These are phyloP conservation scores for Leccinum insolens DNA, from an alignment of 1,284 basidiomycete genomes.

Conservation along the genomic window DNA sequence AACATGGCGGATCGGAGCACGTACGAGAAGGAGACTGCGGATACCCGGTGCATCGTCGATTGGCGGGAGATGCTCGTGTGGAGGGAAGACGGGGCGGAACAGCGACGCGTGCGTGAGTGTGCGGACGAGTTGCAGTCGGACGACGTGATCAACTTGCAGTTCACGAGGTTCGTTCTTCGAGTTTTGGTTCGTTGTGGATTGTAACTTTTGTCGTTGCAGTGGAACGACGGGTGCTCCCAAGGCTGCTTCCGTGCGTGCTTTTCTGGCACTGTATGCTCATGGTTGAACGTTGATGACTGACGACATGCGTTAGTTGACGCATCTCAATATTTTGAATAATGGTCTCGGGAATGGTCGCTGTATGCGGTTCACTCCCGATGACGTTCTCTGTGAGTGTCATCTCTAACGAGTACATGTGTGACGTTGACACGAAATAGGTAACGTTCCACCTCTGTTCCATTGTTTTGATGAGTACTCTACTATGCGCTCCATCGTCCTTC, in stretches of 20 bases:
- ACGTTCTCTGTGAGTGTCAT: conserved; percentile 62
- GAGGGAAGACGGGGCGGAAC: conserved; percentile 45
- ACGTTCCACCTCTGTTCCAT: conserved; percentile 81
- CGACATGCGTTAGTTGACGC: conserved; percentile 58
- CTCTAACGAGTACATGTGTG: not conserved
- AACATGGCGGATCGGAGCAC: conserved; percentile 48
- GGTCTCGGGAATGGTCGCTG: conserved; percentile 69
- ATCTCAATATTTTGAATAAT: conserved; percentile 80
- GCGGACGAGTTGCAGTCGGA: conserved; percentile 50
- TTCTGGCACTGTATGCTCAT: not conserved
- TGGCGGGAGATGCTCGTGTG: conserved; percentile 70
- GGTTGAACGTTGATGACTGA: not conserved
- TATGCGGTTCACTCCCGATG: conserved; percentile 66
- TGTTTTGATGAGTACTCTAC: conserved; percentile 77
- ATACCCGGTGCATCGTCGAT: conserved; percentile 57
- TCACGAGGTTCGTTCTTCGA: conserved; percentile 64
- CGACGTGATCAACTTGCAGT: conserved; percentile 82
- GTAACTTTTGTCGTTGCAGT: conserved; percentile 39
- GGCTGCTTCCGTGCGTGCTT: conserved; percentile 66
- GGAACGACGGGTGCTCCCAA: conserved; percentile 82
- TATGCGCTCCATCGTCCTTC: not conserved
- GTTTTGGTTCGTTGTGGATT: not conserved
- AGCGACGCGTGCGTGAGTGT: conserved; percentile 35
- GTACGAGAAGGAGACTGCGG: conserved; percentile 45
- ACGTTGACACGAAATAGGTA: conserved; percentile 48